Evolutionary conservation across 495 filamentous ascomycete genomes (phyloP), one percentile per base, ranked within the genome.

Genomic region (Tuber borchii): DNA sequence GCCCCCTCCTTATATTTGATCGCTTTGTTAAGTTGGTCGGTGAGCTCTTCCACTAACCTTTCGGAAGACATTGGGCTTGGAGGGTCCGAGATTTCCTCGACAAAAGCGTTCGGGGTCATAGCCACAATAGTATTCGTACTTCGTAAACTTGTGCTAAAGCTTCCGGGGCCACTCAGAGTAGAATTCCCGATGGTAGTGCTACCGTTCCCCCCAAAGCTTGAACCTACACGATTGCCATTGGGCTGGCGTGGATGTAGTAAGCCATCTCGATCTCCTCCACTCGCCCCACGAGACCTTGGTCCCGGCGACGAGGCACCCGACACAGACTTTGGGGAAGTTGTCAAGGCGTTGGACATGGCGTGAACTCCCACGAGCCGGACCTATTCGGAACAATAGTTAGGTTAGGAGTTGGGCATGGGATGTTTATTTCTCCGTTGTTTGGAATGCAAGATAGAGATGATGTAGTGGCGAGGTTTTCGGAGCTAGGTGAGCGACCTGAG

Each of bases 1-100:
- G 94, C 97, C 39, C 95, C 95, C 75, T 93, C 91, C 85, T 97
- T 97, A 82, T 98, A 98, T 87, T 98, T 98, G 85, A 92, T 91
- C 83, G 98, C 95, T 80, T 94, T 93, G 71, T 92, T 94, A 75
- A 99, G 90, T 82, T 90, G 89, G 81, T 97, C 93, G 75, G 90
- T 89, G 83, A 93, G 89, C 83, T 97, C 95, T 7, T 88, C 88
- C 2, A 86, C 81, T 40, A 88, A 88, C 12, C 87, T 86, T 65
- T 90, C 89, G 45, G 91, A 90, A 74, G 90, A 90, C 75, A 89
- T 90, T 79, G 89, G 87, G 85, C 87, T 91, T 70, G 90, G 75
- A 86, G 88, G 74, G 88, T 83, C 75, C 43, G 74, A 56, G 37
- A 69, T 40, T 43, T 83, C 80, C 74, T 94, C 93, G 68, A 88